Conservation (phyloP, 352 stramenopile species). For the Pythium volutum region DNA sequence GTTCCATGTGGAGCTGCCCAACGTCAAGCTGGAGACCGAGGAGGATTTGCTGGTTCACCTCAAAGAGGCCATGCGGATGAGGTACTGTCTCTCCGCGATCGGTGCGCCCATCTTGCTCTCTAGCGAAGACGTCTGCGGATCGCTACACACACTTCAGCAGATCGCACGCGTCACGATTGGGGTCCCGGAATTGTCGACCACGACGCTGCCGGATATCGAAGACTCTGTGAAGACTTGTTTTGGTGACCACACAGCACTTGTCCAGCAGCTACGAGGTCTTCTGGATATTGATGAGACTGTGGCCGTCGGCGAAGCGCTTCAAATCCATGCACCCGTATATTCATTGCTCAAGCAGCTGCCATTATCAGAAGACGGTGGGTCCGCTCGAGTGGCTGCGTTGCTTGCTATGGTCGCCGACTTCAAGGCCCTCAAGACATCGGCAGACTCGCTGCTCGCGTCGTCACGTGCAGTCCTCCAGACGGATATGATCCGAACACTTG, state of each 20-base stretch:
- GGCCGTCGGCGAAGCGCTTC: background rate
- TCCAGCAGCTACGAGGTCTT: background rate
- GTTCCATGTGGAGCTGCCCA: slow-evolving; percentile 31
- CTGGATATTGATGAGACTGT: background rate
- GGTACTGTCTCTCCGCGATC: slow-evolving; percentile 23
- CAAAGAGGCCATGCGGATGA: slow-evolving; percentile 35
- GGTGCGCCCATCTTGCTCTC: slow-evolving; percentile 14
- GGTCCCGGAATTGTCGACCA: background rate
- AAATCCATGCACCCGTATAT: slow-evolving; percentile 7
- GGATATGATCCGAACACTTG: background rate
- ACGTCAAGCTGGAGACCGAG: slow-evolving; percentile 30
- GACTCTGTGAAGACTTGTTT: background rate
- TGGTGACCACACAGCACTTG: background rate
- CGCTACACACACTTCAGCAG: slow-evolving; percentile 29
- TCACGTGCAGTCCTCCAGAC: background rate
- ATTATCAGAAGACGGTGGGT: background rate
- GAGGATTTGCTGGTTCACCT: slow-evolving; percentile 35
- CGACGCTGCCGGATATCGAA: background rate
- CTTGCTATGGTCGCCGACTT: background rate
- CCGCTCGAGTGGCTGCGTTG: background rate
- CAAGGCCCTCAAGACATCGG: background rate
- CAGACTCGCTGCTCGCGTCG: background rate
- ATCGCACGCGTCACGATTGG: slow-evolving; percentile 7
- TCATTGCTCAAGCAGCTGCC: slow-evolving; percentile 1
- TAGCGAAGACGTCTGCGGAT: slow-evolving; percentile 24